A percentile compares a stretch with the other conserved stretches of the same genome.
phyloP scores from a whole-genome alignment of 1,139 yeast genomes.

The Candida sanyaensis region DNA sequence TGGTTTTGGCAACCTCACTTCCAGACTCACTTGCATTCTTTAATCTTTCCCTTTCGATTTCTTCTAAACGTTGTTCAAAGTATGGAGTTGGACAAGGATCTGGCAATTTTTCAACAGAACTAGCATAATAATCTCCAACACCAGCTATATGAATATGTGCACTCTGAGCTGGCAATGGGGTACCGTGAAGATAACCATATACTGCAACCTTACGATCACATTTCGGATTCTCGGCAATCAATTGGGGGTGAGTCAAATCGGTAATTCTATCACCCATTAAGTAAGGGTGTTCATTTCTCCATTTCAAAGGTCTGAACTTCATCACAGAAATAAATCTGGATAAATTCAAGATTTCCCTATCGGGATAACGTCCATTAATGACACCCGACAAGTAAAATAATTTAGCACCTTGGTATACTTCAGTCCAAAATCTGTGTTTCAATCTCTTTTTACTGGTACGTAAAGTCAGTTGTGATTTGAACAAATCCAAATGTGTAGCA shows the following conservation, averaged over 20 bases:
- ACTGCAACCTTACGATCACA: constrained; percentile 87
- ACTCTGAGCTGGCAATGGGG: constrained; percentile 72
- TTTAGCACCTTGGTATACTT: constrained; percentile 97
- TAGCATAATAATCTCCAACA: constrained; percentile 82
- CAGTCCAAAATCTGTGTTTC: constrained; percentile 98
- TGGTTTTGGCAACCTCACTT: constrained; percentile 51
- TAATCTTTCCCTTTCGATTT: constrained; percentile 67
- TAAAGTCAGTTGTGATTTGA: constrained; percentile 85
- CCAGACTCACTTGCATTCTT: constrained; percentile 66
- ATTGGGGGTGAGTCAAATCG: constrained; percentile 93
- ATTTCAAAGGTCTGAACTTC: constrained; percentile 96
- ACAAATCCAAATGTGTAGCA: constrained; percentile 92
- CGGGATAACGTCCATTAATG: constrained; percentile 96
- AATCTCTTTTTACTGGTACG: constrained; percentile 90
- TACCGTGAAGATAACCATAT: constrained; percentile 94
- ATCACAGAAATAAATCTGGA: constrained; percentile 93
- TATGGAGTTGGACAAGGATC: constrained; percentile 99
- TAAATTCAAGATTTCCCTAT: constrained; percentile 88
- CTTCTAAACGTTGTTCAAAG: constrained; percentile 83
- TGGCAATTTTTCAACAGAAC: constrained; percentile 82
- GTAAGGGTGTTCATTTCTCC: constrained; percentile 99
- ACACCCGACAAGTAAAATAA: constrained; percentile 94
- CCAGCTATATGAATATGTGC: constrained; percentile 95
- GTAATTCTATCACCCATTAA: constrained; percentile 87
- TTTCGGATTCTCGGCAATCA: constrained; percentile 75